phyloP scores from a whole-genome alignment of 2,329 filamentous ascomycete genomes.

The Colletotrichum godetiae region DNA sequence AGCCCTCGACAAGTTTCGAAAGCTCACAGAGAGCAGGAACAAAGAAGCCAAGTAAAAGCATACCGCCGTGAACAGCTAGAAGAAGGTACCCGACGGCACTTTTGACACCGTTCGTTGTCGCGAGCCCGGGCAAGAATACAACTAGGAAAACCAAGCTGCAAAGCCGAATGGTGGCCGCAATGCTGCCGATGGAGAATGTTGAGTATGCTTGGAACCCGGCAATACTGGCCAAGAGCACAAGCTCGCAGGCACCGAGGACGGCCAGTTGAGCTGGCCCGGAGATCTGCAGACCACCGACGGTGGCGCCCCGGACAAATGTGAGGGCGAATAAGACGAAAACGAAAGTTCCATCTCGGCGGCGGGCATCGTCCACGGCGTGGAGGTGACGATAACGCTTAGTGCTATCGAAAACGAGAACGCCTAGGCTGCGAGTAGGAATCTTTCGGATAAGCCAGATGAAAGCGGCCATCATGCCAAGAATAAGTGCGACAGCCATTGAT shows the following conservation, averaged over 20 bases:
- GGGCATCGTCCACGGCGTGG: constrained; percentile 63
- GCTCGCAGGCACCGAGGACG: constrained; percentile 75
- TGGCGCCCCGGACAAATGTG: constrained; percentile 72
- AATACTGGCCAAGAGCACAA: constrained; percentile 64
- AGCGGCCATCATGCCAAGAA: constrained; percentile 38
- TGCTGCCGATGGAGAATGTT: constrained; percentile 24
- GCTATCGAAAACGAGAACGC: constrained; percentile 52
- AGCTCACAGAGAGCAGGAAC: constrained; percentile 62
- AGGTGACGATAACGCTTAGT: constrained; percentile 76
- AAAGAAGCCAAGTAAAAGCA: constrained; percentile 77
- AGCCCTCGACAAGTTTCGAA: constrained; percentile 2
- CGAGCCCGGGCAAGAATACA: constrained; percentile 69
- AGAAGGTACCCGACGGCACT: constrained; percentile 79
- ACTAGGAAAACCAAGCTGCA: constrained; percentile 55
- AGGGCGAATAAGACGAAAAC: constrained; percentile 73
- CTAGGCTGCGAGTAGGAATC: constrained; percentile 41
- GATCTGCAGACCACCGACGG: constrained; percentile 73
- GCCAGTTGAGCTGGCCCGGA: constrained; percentile 71
- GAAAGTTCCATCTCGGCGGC: constrained; percentile 50
- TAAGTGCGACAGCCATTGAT: constrained; percentile 46
- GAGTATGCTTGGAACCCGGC: constrained; percentile 34
- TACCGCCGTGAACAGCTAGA: constrained; percentile 72
- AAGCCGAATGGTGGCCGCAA: constrained; percentile 54
- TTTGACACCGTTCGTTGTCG: constrained; percentile 64
- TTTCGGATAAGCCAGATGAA: constrained; percentile 45